Base-by-base conservation (phyloP, 805 yeast genomes). In the Debaryomyces prosopidis region DNA sequence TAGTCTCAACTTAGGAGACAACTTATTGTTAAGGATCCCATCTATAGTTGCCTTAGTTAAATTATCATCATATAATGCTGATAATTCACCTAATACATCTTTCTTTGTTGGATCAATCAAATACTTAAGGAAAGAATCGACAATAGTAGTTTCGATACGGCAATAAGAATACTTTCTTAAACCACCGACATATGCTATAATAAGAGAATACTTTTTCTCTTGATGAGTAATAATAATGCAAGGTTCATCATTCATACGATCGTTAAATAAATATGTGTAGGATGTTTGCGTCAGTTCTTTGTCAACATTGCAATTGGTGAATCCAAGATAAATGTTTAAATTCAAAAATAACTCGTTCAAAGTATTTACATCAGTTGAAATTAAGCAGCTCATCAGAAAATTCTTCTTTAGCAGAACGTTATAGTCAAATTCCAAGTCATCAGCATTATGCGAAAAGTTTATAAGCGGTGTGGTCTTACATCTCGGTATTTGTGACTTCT, bases 121-220 rank as follows among this genome's bases (percentile, higher is more conserved):
- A 40, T 58, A 62, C 10, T 48, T 41, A 10, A 63, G 38, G 18
- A 72, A 51, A 11, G 48, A 34, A 32, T 60, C 54, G 5, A 57
- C 52, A 10, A 60, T 46, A 2, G 55, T 45, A 47, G 67, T 70
- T n/a, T 75, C 68, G 12, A 72, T 54, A 17, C 58, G 53, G 44
- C 76, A 71, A 50, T 71, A 69, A 7, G 73, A 52, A 48, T 62
- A 66, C 44, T 66, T 69, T 28, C 77, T 58, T 16, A 72, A 58
- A 2, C 76, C 77, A 2, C 77, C 77, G 8, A 70, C 63, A 40
- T 60, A 59, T 9, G 69, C 65, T 9, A 72, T 58, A 2, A 72
- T 51, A 4, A 66, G 48, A 1, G 77, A 71, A 16, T 47, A 41
- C 1, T 57, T 41, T 33, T 57, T 56, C 39, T 53, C 55, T 15